Conservation (phyloP, 1,284 basidiomycete species). For the Moesziomyces sp. region DNA sequence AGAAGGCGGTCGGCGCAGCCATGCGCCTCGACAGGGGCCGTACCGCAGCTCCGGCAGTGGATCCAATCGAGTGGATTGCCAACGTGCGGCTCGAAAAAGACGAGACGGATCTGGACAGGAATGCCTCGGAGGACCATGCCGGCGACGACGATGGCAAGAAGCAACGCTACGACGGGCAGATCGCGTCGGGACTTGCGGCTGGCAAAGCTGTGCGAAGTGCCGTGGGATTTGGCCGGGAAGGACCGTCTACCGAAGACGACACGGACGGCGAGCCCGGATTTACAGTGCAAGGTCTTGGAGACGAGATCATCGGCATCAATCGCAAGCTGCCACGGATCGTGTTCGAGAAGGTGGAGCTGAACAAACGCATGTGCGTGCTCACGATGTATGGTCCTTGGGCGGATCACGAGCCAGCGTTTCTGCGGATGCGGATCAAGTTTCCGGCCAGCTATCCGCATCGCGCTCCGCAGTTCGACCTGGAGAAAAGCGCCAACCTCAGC, state of each 20-base stretch:
- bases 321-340: conserved; percentile 49
- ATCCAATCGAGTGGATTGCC: conserved; percentile 57
- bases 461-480: conserved; percentile 60
- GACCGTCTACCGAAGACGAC: conserved; percentile 30
- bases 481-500: conserved; percentile 58
- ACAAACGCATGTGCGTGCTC: conserved; percentile 52
- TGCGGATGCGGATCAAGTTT: conserved; percentile 60
- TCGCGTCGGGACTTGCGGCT: conserved; percentile 7
- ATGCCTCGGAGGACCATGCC: conserved; percentile 17
- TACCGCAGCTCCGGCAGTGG: conserved; percentile 33
- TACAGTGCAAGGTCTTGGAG: conserved; percentile 43
- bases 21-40: conserved; percentile 46
- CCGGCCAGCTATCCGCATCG: conserved; percentile 55
- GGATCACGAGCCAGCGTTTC: conserved; percentile 51
- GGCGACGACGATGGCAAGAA: conserved; percentile 21
- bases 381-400: conserved; percentile 65
- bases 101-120: conserved; percentile 15
- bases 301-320: conserved; percentile 58
- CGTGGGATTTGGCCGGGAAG: conserved; percentile 20
- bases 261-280: conserved; percentile 30
- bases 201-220: conserved; percentile 12
- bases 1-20: conserved; percentile 31
- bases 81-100: conserved; percentile 50
- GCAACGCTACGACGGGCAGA: conserved; percentile 12
- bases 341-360: conserved; percentile 61